Evolutionary conservation across 2,329 filamentous ascomycete species (phyloP).

Genomic region (Thielaviopsis musarum): DNA sequence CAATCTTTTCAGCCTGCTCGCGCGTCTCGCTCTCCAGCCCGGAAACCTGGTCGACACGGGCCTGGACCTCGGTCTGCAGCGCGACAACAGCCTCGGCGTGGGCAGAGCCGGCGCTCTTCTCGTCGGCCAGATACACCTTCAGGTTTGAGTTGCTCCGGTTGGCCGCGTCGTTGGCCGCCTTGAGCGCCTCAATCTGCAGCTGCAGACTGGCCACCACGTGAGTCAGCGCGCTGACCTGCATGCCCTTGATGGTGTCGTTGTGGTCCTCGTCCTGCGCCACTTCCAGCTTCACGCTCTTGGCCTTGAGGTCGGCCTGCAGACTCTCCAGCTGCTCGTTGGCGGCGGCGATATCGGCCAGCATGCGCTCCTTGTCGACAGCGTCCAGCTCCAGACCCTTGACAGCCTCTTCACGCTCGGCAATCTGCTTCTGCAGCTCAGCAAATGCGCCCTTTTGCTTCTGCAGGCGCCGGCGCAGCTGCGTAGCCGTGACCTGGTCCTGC

Average conservation of each 20-base stretch:
- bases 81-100: slow-evolving; percentile 4
- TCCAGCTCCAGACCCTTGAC: slow-evolving; percentile 7
- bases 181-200: slow-evolving; percentile 6
- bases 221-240: slow-evolving; percentile 4
- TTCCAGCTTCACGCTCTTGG: slow-evolving; percentile 50
- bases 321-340: slow-evolving; percentile 4
- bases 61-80: slow-evolving; percentile 1
- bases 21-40: background rate
- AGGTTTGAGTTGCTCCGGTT: background rate
- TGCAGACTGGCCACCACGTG: slow-evolving; percentile 8
- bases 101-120: background rate
- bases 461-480: slow-evolving; percentile 54
- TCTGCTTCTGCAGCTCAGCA: slow-evolving; percentile 72
- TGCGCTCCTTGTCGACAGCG: slow-evolving; percentile 7
- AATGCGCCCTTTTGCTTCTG: slow-evolving; percentile 64
- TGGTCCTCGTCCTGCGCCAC: slow-evolving; percentile 10
- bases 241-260: slow-evolving; percentile 5
- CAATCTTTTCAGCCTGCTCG: slow-evolving; percentile 5
- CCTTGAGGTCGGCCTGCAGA: slow-evolving; percentile 6
- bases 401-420: slow-evolving; percentile 83
- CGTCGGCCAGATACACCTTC: background rate
- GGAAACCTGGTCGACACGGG: background rate
- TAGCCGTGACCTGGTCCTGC: slow-evolving; percentile 57
- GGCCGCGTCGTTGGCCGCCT: background rate
- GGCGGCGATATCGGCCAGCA: slow-evolving; percentile 2